These are phyloP conservation scores for Calonectria crousiana DNA, from an alignment of 2,329 filamentous ascomycete species.

Conservation along the genomic window DNA sequence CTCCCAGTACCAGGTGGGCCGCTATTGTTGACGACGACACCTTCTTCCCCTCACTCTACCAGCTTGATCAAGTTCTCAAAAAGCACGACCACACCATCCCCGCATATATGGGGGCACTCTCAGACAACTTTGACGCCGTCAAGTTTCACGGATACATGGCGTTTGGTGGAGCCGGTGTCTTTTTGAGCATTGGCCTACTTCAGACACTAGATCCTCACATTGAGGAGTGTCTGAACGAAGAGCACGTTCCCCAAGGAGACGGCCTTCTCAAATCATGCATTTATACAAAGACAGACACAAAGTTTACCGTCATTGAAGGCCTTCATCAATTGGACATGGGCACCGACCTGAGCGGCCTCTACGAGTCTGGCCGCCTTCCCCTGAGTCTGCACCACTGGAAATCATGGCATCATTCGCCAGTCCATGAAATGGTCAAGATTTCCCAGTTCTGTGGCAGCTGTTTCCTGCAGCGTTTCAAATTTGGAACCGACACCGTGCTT, in stretches of 20 bases:
- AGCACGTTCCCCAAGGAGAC: constrained; percentile 59
- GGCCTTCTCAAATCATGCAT: constrained; percentile 69
- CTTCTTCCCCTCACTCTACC: constrained; percentile 69
- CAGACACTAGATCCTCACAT: constrained; percentile 60
- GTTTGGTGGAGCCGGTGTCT: constrained; percentile 71
- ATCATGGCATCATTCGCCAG: constrained; percentile 66
- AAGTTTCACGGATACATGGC: constrained; percentile 68
- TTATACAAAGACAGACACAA: constrained; percentile 64
- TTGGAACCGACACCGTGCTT: constrained; percentile 61
- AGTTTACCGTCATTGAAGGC: constrained; percentile 66
- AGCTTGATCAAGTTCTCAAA: constrained; percentile 60
- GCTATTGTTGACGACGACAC: constrained; percentile 73
- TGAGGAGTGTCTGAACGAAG: constrained; percentile 58
- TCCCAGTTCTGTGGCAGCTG: constrained; percentile 69
- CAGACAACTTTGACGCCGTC: constrained; percentile 67
- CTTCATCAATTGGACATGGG: constrained; percentile 70
- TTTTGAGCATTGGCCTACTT: constrained; percentile 66
- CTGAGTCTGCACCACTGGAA: constrained; percentile 74
- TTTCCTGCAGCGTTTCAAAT: constrained; percentile 67
- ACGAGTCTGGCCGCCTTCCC: constrained; percentile 67
- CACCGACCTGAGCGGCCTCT: constrained; percentile 69
- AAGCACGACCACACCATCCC: constrained; percentile 62
- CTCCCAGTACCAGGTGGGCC: constrained; percentile 64
- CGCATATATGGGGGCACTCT: constrained; percentile 68
- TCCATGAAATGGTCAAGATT: constrained; percentile 63